These are phyloP conservation scores for Aspergillus sp. DNA, from an alignment of 2,329 filamentous ascomycete genomes.

Conservation along the genomic window DNA sequence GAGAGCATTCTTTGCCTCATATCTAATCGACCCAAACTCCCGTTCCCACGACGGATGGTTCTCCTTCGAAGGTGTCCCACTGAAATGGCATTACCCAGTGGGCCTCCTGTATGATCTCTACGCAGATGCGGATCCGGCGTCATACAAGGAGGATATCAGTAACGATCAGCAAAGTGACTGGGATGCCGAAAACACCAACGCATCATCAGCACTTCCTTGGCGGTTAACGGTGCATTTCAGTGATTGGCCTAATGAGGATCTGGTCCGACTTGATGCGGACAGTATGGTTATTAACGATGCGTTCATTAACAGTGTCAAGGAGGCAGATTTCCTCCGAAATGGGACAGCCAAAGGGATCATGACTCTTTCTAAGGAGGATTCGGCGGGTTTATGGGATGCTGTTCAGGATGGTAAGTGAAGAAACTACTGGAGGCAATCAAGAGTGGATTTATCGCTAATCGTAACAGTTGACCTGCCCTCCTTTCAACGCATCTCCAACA, in stretches of 20 bases:
- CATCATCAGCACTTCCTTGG: constrained; percentile 47
- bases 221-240: constrained; percentile 54
- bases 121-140: constrained; percentile 45
- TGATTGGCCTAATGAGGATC: constrained; percentile 50
- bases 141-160: constrained; percentile 19
- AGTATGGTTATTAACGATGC: constrained; percentile 54
- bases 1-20: constrained; percentile 53
- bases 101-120: constrained; percentile 64
- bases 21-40: constrained; percentile 51
- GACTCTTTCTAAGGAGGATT: constrained; percentile 76
- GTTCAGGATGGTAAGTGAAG: constrained; percentile 58
- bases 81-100: constrained; percentile 65
- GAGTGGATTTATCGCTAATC: neutral
- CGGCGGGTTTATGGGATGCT: constrained; percentile 70
- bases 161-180: constrained; percentile 7
- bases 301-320: constrained; percentile 63
- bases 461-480: constrained; percentile 58
- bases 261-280: constrained; percentile 49
- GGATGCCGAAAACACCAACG: constrained; percentile 9
- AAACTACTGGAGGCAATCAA: neutral
- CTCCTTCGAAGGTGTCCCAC: constrained; percentile 57
- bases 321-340: constrained; percentile 80
- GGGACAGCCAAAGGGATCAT: constrained; percentile 85
- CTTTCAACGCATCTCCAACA: constrained; percentile 66
- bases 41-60: constrained; percentile 52